Percentiles rank a stretch among this genome's conserved stretches.
Conservation (phyloP, 2,329 filamentous ascomycete genomes). For the Pseudofabraea citricarpa region DNA sequence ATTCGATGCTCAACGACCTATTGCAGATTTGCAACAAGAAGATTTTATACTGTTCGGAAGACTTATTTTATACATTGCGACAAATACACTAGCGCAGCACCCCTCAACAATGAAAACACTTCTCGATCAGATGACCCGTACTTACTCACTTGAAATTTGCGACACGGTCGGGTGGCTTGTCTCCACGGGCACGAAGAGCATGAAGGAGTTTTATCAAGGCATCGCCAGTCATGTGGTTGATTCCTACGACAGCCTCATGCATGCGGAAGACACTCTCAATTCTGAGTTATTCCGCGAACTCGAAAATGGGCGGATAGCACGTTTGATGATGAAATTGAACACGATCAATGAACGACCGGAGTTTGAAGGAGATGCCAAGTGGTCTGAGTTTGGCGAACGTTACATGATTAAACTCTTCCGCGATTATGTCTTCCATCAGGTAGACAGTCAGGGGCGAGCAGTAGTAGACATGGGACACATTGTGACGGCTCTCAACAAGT, state of each 20-base stretch:
- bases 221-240: slow-evolving; percentile 75
- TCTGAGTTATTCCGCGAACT: slow-evolving; percentile 73
- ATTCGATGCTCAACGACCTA: slow-evolving; percentile 63
- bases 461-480: slow-evolving; percentile 87
- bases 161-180: slow-evolving; percentile 81
- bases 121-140: slow-evolving; percentile 72
- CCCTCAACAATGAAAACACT: slow-evolving; percentile 57
- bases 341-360: slow-evolving; percentile 88
- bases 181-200: slow-evolving; percentile 64
- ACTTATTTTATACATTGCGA: slow-evolving; percentile 77
- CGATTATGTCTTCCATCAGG: slow-evolving; percentile 96
- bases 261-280: slow-evolving; percentile 69
- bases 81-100: slow-evolving; percentile 53
- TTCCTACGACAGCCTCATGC: slow-evolving; percentile 73
- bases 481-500: slow-evolving; percentile 79
- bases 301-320: slow-evolving; percentile 82
- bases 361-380: slow-evolving; percentile 69
- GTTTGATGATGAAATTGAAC: slow-evolving; percentile 77
- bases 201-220: slow-evolving; percentile 73
- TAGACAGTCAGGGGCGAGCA: slow-evolving; percentile 77
- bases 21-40: slow-evolving; percentile 78
- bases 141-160: slow-evolving; percentile 73
- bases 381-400: slow-evolving; percentile 89
- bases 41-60: slow-evolving; percentile 83
- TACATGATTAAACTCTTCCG: slow-evolving; percentile 93